Conservation (phyloP, 495 filamentous ascomycete species). For the Penicillium paxilli region DNA sequence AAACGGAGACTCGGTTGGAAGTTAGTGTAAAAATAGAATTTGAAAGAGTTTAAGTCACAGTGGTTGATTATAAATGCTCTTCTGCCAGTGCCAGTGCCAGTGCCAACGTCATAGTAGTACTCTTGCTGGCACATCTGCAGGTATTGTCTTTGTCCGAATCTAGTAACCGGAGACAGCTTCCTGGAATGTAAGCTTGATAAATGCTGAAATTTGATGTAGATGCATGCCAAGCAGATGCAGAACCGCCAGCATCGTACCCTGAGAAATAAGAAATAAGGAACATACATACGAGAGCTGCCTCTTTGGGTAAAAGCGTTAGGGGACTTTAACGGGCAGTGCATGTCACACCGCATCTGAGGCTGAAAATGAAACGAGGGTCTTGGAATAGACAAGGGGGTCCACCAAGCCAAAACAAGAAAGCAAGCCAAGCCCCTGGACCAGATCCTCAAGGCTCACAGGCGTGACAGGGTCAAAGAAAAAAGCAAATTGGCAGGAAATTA, state of each 20-base stretch:
- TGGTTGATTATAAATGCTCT: not conserved
- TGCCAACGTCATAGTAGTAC: too few species aligned
- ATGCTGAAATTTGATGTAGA: too few species aligned
- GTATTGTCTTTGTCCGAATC: not conserved
- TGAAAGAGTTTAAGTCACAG: too few species aligned
- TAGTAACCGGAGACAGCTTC: not conserved
- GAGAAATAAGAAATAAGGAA: not conserved
- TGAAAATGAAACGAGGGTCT: conserved; percentile 7
- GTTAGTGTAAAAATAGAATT: not conserved
- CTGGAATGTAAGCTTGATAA: not conserved
- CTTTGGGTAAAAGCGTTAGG: not conserved
- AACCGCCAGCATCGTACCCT: not conserved
- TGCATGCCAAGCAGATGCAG: not conserved
- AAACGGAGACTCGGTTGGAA: too few species aligned
- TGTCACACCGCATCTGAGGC: conserved; percentile 13
- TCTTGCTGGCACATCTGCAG: too few species aligned
- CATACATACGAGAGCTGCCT: not conserved
- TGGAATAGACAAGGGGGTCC: not conserved
- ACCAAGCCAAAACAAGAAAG: not conserved
- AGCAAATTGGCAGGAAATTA: not conserved
- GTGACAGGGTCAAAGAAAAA: not conserved
- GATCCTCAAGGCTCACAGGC: not conserved
- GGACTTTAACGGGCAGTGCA: not conserved
- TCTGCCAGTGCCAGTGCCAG: too few species aligned
- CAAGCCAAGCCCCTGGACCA: not conserved